Percentiles rank a stretch among this genome's conserved stretches.
Evolutionary conservation across 1,139 yeast species (phyloP).

Genomic region (Candida tropicalis): DNA sequence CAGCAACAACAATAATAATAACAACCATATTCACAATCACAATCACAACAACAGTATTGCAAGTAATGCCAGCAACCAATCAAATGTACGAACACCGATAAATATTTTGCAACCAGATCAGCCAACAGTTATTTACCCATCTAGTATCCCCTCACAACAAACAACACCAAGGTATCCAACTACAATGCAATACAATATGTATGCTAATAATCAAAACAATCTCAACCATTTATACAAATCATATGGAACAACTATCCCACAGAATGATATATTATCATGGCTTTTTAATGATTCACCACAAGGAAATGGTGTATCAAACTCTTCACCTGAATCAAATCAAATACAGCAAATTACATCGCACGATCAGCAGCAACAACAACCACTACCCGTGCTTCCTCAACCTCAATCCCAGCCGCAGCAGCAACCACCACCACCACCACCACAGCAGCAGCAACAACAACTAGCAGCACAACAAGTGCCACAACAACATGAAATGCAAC

Average conservation of each 20-base stretch:
- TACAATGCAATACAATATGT: constrained; percentile 5
- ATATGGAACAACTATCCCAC: constrained; percentile 17
- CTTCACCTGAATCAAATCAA: neutral
- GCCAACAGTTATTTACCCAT: neutral
- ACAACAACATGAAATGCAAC: neutral
- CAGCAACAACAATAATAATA: neutral
- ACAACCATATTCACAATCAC: neutral
- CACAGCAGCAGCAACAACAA: too few species aligned
- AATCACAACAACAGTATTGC: neutral
- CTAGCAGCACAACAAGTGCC: neutral
- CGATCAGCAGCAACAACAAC: constrained; percentile 8
- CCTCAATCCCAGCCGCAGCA: neutral
- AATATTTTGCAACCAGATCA: neutral
- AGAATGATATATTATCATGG: constrained; percentile 43
- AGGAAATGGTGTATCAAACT: neutral
- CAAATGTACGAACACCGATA: neutral
- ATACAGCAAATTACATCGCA: neutral
- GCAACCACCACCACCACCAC: neutral
- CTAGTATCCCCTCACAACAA: constrained; percentile 6
- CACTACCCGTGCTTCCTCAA: constrained; percentile 1
- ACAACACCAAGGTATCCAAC: constrained; percentile 11
- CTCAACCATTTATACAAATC: constrained; percentile 11
- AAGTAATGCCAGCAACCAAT: neutral
- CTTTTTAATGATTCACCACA: constrained; percentile 16
- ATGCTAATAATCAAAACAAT: constrained; percentile 4